Evolutionary conservation across 148 eudicot species (phyloP).

Genomic region (Simmondsia chinensis): DNA sequence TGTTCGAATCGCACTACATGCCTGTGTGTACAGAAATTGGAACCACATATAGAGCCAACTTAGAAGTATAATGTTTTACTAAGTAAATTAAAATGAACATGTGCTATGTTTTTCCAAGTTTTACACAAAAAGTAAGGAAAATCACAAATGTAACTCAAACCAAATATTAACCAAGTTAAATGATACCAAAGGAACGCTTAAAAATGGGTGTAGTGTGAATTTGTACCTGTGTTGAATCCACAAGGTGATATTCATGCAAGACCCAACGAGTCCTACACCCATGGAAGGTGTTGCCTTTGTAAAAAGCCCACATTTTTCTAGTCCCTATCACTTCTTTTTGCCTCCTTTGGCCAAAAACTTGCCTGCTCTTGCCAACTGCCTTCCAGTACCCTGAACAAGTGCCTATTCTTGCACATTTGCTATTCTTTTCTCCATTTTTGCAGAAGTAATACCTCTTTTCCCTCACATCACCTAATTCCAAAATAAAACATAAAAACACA

Average conservation of each 20-base stretch:
- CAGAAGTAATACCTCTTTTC: constrained; percentile 50
- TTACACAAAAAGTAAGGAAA: no score
- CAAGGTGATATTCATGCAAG: constrained; percentile 33
- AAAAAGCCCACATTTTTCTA: constrained; percentile 29
- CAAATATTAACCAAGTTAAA: no score
- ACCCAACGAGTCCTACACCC: constrained; percentile 34
- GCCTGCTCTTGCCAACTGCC: constrained; percentile 18
- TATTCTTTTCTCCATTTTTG: constrained; percentile 7
- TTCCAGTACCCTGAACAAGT: constrained; percentile 42
- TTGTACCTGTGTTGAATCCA: constrained; percentile 15
- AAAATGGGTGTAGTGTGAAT: no score
- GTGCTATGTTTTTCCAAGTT: no score
- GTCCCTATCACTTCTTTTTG: constrained; percentile 24
- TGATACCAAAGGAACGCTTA: no score
- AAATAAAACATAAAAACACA: neutral
- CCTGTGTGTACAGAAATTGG: no score
- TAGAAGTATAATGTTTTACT: no score
- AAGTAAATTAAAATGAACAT: no score
- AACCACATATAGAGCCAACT: no score
- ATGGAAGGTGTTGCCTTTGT: constrained; percentile 3
- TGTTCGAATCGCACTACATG: no score
- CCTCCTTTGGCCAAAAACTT: constrained; percentile 8
- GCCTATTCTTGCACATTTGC: constrained; percentile 2
- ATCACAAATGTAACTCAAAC: no score
- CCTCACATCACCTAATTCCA: constrained; percentile 27